Evolutionary conservation across 345 rosid species (phyloP).

Genomic region (rapeseed (Brassica napus)): Da-Ae NC_063440.1:12408001-12408500

Average conservation of each 20-base stretch:
- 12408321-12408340: conserved; percentile 30
- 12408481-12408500: neutral
- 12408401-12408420: conserved; percentile 18
- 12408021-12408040: neutral
- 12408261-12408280: conserved; percentile 28
- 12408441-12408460: conserved; percentile 6
- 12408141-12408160: conserved; percentile 69
- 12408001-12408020: conserved; percentile 10
- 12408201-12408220: conserved; percentile 73
- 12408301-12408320: conserved; percentile 33
- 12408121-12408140: conserved; percentile 84
- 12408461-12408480: neutral
- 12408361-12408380: conserved; percentile 38
- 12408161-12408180: conserved; percentile 62
- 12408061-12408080: neutral
- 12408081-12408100: conserved; percentile 70
- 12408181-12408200: conserved; percentile 64
- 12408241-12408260: conserved; percentile 41
- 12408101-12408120: conserved; percentile 71
- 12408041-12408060: neutral
- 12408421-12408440: conserved; percentile 33
- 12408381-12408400: conserved; percentile 24
- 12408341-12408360: conserved; percentile 9
- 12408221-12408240: conserved; percentile 46
- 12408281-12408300: conserved; percentile 21